Percentiles rank a stretch among this genome's conserved stretches.
These are phyloP conservation scores for Pneumocystis sp. DNA, from an alignment of 1,139 yeast genomes.

Conservation along the genomic window DNA sequence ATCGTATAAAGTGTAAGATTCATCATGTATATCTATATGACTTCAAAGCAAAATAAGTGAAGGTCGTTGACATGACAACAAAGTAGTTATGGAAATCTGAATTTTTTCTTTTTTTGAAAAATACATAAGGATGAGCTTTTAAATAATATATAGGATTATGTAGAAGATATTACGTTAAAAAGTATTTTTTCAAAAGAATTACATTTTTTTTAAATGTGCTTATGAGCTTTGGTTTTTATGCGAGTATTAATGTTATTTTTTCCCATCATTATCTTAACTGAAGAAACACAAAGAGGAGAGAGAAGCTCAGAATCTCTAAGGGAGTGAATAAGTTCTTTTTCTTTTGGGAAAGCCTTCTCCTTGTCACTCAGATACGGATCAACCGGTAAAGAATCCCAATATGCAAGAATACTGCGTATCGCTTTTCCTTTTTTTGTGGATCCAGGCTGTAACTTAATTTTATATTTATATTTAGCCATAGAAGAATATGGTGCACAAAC, in stretches of 20 bases:
- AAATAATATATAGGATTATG: background rate
- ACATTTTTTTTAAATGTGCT: background rate
- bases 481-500: constrained; percentile 90
- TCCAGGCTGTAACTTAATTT: constrained; percentile 79
- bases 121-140: too few relatives aligned
- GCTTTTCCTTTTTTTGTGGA: constrained; percentile 80
- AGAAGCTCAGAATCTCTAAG: constrained; percentile 33
- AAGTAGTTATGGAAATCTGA: too few relatives aligned
- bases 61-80: background rate
- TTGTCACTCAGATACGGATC: constrained; percentile 38
- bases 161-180: too few relatives aligned
- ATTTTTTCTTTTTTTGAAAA: too few relatives aligned
- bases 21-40: background rate
- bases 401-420: constrained; percentile 35
- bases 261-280: background rate
- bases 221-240: background rate
- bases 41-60: background rate
- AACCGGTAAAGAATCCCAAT: constrained; percentile 41
- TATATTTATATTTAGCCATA: constrained; percentile 57
- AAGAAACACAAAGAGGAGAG: background rate
- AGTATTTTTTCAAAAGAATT: background rate
- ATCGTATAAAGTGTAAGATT: constrained; percentile 44
- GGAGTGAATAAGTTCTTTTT: constrained; percentile 41
- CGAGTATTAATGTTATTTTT: background rate
- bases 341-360: constrained; percentile 55